Evolutionary conservation across 208 protist genomes (phyloP).

Genomic region (Kentomonas sorsogonicus): DNA sequence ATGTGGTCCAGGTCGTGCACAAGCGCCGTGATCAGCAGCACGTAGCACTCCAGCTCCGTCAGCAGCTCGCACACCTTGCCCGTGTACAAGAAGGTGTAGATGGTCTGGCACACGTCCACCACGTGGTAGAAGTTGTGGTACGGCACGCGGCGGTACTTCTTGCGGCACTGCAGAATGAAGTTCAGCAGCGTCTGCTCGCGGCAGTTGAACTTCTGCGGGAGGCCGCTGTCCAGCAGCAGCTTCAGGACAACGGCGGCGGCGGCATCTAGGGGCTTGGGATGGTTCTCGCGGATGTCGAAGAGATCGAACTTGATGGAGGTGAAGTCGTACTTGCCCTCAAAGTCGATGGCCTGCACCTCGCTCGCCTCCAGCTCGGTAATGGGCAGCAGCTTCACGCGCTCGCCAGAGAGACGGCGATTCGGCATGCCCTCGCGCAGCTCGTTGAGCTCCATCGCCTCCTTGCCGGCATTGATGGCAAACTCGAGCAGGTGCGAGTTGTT

Average conservation of each 20-base stretch:
- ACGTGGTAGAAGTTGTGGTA: constrained; percentile 88
- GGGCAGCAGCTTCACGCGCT: constrained; percentile 13
- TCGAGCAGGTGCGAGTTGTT: constrained; percentile 79
- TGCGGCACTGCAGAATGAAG: constrained; percentile 75
- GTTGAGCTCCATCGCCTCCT: constrained; percentile 67
- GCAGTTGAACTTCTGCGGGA: constrained; percentile 69
- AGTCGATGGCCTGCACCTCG: constrained; percentile 25
- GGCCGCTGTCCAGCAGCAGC: constrained; percentile 43
- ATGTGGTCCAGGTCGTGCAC: constrained; percentile 86
- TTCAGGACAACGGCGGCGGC: constrained; percentile 42
- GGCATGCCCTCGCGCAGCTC: constrained; percentile 27
- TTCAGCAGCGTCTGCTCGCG: constrained; percentile 58
- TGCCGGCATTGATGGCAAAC: constrained; percentile 76
- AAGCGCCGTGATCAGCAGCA: constrained; percentile 68
- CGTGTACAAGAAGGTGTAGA: constrained; percentile 61
- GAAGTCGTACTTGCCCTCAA: constrained; percentile 40
- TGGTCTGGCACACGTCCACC: constrained; percentile 77
- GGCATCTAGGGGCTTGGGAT: constrained; percentile 32
- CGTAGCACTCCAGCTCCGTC: constrained; percentile 73
- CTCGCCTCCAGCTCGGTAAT: constrained; percentile 41
- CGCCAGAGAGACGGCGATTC: background rate
- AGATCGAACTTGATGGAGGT: constrained; percentile 54
- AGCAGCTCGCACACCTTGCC: constrained; percentile 40
- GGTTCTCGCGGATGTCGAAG: constrained; percentile 45
- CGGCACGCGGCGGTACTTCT: constrained; percentile 74